Conservation (phyloP, 306 rosid species). For the Cicer chorassanicum region DNA sequence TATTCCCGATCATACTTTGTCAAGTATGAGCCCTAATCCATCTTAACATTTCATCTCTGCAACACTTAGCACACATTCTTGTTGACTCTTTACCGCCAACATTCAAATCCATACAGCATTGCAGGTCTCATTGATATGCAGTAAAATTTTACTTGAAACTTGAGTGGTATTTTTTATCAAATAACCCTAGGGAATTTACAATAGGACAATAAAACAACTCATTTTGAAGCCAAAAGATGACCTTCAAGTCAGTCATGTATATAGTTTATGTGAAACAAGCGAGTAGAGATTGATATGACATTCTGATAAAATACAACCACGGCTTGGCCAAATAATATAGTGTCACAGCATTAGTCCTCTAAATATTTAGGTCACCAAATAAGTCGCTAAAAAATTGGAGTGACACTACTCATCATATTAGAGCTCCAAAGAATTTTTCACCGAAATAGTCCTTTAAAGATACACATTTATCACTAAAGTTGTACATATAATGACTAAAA, state of each 20-base stretch:
- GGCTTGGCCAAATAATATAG: not conserved
- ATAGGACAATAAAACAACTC: not conserved
- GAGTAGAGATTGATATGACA: constrained; percentile 3
- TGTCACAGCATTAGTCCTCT: not conserved
- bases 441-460: not conserved
- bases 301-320: not conserved
- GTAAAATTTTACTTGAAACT: no score
- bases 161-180: not conserved
- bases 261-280: not conserved
- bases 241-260: not conserved
- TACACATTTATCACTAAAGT: not conserved
- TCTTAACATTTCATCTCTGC: not conserved
- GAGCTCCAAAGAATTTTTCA: not conserved
- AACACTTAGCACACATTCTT: not conserved
- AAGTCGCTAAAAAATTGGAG: not conserved
- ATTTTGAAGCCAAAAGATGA: not conserved
- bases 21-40: not conserved
- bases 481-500: not conserved
- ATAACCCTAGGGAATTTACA: not conserved
- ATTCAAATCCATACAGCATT: not conserved
- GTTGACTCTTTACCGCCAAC: not conserved
- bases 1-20: not conserved
- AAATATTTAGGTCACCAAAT: not conserved
- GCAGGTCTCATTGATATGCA: not conserved
- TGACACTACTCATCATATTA: not conserved